These are phyloP conservation scores for Sideroxylon spinosum DNA, from an alignment of 179 eudicot genomes.

Conservation along the genomic window DNA sequence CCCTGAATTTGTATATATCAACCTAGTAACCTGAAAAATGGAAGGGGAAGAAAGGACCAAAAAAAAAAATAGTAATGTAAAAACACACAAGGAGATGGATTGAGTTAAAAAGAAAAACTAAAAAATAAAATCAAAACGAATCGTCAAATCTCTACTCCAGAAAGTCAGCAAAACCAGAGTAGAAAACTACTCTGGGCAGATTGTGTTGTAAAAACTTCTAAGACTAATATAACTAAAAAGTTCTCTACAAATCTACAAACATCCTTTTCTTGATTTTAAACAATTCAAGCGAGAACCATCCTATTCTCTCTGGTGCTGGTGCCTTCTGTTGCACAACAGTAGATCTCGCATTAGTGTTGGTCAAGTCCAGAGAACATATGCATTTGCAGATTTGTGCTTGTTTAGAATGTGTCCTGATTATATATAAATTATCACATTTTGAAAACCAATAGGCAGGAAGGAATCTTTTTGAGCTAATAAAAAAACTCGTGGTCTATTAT, in stretches of 20 bases:
- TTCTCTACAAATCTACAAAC: not conserved
- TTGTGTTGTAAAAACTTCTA: not conserved
- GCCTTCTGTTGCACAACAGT: not conserved
- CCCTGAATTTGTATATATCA: conserved; percentile 77
- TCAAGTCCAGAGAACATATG: not conserved
- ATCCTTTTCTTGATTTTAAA: conserved; percentile 4
- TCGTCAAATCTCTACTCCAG: not conserved
- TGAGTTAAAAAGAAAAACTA: not conserved
- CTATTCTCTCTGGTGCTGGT: conserved; percentile 4
- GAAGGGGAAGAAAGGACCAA: conserved; percentile 16
- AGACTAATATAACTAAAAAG: not conserved
- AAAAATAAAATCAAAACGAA: not conserved
- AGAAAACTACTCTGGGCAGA: not conserved
- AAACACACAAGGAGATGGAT: not conserved
- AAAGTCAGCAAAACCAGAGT: not conserved
- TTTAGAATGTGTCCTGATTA: not conserved
- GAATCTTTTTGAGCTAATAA: not conserved
- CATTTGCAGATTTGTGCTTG: not conserved
- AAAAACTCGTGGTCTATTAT: not conserved
- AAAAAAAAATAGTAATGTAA: not conserved
- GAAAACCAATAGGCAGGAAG: not conserved
- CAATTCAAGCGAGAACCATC: not conserved
- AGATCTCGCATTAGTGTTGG: not conserved
- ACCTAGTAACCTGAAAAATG: conserved; percentile 54
- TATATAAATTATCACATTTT: not conserved